Evolutionary conservation across 1,139 yeast species (phyloP), one percentile per base, ranked within the genome.

Genomic region (Candida sp.): DNA sequence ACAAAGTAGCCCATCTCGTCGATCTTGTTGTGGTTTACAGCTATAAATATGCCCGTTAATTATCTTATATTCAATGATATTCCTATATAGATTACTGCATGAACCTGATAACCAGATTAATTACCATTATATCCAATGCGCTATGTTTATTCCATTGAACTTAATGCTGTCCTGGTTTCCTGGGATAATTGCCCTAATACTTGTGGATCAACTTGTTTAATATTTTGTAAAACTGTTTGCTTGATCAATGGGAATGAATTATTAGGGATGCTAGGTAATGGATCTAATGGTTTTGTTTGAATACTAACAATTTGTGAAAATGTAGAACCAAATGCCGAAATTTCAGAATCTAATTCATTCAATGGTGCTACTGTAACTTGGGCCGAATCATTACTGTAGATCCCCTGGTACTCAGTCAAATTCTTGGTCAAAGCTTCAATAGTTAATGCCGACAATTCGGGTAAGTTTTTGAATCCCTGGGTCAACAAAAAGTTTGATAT

Each of bases 291-390:
- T 49, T 75, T 77, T 15, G 67, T 64, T 34, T 79, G 73, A 39
- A 91, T 82, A 2, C 88, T 77, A 2, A 78, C 79, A 47, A 93
- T 70, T 57, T 79, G 83, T 39, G 95, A 87, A 63, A 81, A 93
- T 41, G 83, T 81, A 0, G 97, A 84, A 2, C 98, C 98, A 65
- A 90, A 93, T 1, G 95, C 73, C 23, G 79, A 61, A 36, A 83
- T 82, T 38, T 83, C 88, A 38, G 77, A 63, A 48, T 84, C 90
- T 34, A 80, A 60, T 43, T 82, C 88, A 43, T 76, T 76, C 36
- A 56, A 64, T 45, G 60, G 68, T 49, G 49, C 42, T 46, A 19
- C 40, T 29, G 9, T 12, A 30, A n/a, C 4, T 22, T 19, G 11
- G 15, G 32, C 23, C 34, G 64, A 57, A 41, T 60, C 59, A 39